Conservation (phyloP, 2,329 filamentous ascomycete species). For the Trichoderma citrinoviride region DNA sequence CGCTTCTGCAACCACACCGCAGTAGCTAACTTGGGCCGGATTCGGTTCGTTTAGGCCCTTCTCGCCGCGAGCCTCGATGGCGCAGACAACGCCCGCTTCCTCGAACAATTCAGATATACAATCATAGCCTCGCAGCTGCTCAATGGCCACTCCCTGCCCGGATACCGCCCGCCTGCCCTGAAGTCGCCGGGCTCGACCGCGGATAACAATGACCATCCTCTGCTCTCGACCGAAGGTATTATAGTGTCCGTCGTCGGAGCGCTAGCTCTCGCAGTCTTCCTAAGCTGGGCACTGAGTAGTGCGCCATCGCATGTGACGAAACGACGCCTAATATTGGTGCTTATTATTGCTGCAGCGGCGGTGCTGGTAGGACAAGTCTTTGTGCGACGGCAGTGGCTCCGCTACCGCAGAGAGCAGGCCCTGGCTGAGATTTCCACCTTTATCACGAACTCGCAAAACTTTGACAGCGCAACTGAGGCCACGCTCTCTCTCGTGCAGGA, state of each 20-base stretch:
- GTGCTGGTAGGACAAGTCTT: conserved; percentile 63
- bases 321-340: conserved; percentile 51
- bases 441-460: conserved; percentile 72
- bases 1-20: background rate
- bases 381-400: conserved; percentile 75
- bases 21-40: background rate
- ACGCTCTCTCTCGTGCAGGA: conserved; percentile 84
- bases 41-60: conserved; percentile 50
- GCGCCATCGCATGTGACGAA: conserved; percentile 53
- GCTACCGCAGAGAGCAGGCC: conserved; percentile 72
- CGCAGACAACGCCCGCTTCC: conserved; percentile 77
- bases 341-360: conserved; percentile 53
- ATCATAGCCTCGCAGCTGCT: conserved; percentile 89
- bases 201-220: conserved; percentile 28
- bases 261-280: conserved; percentile 64
- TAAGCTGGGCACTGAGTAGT: conserved; percentile 66
- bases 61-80: conserved; percentile 71
- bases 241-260: conserved; percentile 53
- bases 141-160: conserved; percentile 61
- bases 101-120: conserved; percentile 90
- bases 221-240: conserved; percentile 45
- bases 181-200: conserved; percentile 23
- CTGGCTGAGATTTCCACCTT: conserved; percentile 67
- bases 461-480: conserved; percentile 73
- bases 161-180: conserved; percentile 32